Conservation (phyloP, 768 basidiomycete genomes). For the Phaeotremella skinneri region DNA sequence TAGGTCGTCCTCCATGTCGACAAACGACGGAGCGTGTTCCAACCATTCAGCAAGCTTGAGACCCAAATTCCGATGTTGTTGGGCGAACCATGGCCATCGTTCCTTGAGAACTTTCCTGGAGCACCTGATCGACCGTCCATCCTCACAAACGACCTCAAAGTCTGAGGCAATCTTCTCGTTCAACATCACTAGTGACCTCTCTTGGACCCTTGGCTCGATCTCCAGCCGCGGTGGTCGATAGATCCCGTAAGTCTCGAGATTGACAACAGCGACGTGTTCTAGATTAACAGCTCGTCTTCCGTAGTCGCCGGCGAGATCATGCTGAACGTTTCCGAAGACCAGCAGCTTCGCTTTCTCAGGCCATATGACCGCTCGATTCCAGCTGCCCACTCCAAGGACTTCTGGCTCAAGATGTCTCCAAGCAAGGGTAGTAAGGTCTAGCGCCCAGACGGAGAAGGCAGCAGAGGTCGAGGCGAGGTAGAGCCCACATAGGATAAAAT, state of each 20-base stretch:
- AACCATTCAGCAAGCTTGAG: slow-evolving; percentile 13
- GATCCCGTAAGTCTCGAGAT: slow-evolving; percentile 91
- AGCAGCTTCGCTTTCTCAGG: slow-evolving; percentile 77
- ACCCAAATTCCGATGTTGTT: slow-evolving; percentile 23
- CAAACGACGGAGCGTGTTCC: slow-evolving; percentile 22
- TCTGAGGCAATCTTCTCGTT: slow-evolving; percentile 80
- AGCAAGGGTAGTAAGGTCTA: slow-evolving; percentile 62
- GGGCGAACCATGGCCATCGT: slow-evolving; percentile 88
- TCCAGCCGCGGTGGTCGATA: slow-evolving; percentile 72
- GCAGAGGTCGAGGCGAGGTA: slow-evolving; percentile 92
- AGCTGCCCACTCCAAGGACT: slow-evolving; percentile 77
- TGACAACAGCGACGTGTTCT: slow-evolving; percentile 83
- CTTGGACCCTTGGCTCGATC: slow-evolving; percentile 70
- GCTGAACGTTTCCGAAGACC: slow-evolving; percentile 78
- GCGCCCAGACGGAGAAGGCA: slow-evolving; percentile 93
- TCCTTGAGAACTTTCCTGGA: slow-evolving; percentile 81
- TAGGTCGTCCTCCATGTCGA: slow-evolving; percentile 38
- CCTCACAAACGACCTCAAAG: slow-evolving; percentile 89
- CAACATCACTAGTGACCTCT: slow-evolving; percentile 76
- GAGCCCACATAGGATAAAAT: slow-evolving; percentile 87
- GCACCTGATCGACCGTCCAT: slow-evolving; percentile 76
- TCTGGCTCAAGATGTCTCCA: slow-evolving; percentile 43
- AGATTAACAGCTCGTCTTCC: slow-evolving; percentile 47
- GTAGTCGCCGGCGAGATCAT: slow-evolving; percentile 47
- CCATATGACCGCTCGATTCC: slow-evolving; percentile 92